A percentile compares a stretch with the other conserved stretches of the same genome.
These are phyloP conservation scores for Zygosaccharomyces pseudorouxii DNA, from an alignment of 805 yeast species.

Conservation along the genomic window DNA sequence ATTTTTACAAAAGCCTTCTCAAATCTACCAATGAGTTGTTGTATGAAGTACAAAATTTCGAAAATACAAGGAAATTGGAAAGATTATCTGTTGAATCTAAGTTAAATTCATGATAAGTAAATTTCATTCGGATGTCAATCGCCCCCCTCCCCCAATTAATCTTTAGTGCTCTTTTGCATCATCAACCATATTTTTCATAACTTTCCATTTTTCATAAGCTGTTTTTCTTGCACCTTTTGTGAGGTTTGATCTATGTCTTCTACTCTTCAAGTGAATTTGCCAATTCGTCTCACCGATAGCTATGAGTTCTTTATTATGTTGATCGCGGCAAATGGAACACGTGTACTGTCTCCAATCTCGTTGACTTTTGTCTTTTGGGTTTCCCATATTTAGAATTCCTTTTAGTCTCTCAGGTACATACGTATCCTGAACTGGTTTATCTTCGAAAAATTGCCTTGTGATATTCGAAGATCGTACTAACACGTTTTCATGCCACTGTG, in stretches of 20 bases:
- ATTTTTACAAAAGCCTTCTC: constrained; percentile 63
- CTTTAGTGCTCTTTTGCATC: neutral
- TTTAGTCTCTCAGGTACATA: constrained; percentile 40
- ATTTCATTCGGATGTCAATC: neutral
- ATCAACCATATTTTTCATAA: constrained; percentile 6
- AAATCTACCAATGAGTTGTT: constrained; percentile 43
- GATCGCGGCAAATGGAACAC: constrained; percentile 63
- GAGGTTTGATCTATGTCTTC: constrained; percentile 58
- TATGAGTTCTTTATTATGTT: constrained; percentile 50
- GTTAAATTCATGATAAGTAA: constrained; percentile 3
- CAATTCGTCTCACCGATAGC: constrained; percentile 72
- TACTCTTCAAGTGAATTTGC: constrained; percentile 61
- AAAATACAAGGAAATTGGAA: constrained; percentile 47
- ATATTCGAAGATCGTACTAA: constrained; percentile 50
- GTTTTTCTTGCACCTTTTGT: constrained; percentile 47
- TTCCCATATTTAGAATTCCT: constrained; percentile 22
- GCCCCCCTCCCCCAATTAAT: too few relatives aligned
- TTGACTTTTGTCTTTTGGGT: constrained; percentile 7
- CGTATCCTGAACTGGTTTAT: constrained; percentile 11
- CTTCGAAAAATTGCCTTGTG: constrained; percentile 38
- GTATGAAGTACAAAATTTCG: constrained; percentile 48
- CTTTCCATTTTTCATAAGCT: constrained; percentile 47
- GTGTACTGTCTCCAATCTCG: constrained; percentile 58
- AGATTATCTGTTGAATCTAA: constrained; percentile 46
- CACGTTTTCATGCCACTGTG: constrained; percentile 56